Conservation (phyloP, 1,284 basidiomycete species). For the Dichomitus squalens region DNA sequence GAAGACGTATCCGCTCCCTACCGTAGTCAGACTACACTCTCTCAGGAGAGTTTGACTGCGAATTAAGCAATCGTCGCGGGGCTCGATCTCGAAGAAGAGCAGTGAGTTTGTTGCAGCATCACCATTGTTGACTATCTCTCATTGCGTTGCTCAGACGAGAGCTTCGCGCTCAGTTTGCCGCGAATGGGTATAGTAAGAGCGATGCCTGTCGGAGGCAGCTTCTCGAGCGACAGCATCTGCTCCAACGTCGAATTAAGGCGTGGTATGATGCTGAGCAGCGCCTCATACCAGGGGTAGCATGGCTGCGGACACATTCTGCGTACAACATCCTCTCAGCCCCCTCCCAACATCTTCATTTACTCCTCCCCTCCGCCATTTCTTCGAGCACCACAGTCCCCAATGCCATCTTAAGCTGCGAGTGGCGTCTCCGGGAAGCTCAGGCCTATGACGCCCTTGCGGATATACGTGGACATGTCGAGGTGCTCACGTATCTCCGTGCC, state of each 20-base stretch:
- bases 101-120: not conserved
- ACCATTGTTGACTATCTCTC: not conserved
- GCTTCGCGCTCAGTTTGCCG: not conserved
- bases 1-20: too few species aligned
- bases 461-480: not conserved
- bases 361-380: not conserved
- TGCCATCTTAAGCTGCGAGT: not conserved
- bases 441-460: not conserved
- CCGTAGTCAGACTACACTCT: too few species aligned
- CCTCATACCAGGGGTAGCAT: not conserved
- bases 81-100: not conserved
- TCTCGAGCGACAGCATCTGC: not conserved
- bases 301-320: not conserved
- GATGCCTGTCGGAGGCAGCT: not conserved
- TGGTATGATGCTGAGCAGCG: not conserved
- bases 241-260: not conserved
- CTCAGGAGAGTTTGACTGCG: too few species aligned
- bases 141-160: not conserved
- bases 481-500: not conserved
- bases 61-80: not conserved
- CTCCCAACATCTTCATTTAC: not conserved
- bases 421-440: not conserved
- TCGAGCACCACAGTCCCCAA: not conserved
- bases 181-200: not conserved
- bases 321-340: not conserved